Base-by-base conservation (phyloP, 225 moss, liverwort and hornwort genomes). In the Marchantia paleacea region DNA sequence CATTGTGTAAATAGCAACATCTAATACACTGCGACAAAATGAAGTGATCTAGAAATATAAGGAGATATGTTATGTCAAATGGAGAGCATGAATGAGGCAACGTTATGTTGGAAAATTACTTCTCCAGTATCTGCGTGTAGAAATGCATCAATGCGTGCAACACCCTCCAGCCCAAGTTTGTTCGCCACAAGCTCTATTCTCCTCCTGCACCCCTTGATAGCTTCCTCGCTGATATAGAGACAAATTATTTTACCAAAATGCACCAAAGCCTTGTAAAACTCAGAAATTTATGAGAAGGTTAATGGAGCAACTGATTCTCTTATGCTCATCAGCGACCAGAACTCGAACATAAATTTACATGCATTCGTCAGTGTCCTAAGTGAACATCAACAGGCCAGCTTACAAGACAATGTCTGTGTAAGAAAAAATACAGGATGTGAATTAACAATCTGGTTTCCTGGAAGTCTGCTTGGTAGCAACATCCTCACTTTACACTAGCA, bases 81-180 rank as follows among this genome's bases (percentile, higher is more conserved):
- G 49, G 0, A 6, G 5, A 30, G 0, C 49, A 47, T 70, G 15
- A 48, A 14, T 0, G 10, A 8, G 10, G 50, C 15, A 28, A 54
- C 18, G 14, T 51, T 52, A n/a, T 13, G 6, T 55, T 28, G 60
- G 76, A 67, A 28, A 3, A 30, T 16, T 68, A 96, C 96, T 90
- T 97, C 95, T 87, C 97, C 94, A 47, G 93, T 93, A 70, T 95
- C 95, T 79, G 90, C 93, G 83, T 97, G 95, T 70, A 97, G 69
- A 54, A 97, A 97, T 10, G 97, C 97, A 85, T 97, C 97, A 30
- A 97, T 87, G 48, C 97, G 92, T 25, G 97, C 97, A 78, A 91
- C 88, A n/a, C 97, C 93, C 79, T 95, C 91, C 29, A 97, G 84
- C 67, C 91, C 92, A 29, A 97, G 81, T 78, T 82, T 86, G 76